Percentiles rank a stretch among this genome's conserved stretches.
Conservation (phyloP, 2,329 filamentous ascomycete genomes). For the Esteya vermicola region DNA sequence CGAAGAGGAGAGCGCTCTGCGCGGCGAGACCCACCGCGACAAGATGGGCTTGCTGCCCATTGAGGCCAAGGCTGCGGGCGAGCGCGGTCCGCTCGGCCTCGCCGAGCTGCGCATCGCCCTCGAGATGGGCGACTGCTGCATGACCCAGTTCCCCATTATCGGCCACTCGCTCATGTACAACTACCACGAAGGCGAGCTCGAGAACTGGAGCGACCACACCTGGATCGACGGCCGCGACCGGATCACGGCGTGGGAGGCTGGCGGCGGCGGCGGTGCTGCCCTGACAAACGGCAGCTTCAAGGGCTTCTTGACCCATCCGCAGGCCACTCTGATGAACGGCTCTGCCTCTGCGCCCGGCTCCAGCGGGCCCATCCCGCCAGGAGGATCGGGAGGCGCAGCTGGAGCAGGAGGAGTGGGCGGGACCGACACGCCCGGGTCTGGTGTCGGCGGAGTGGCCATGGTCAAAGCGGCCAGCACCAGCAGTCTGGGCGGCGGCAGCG, state of each 20-base stretch:
- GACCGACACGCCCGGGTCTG: no score
- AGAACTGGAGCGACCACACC: conserved; percentile 48
- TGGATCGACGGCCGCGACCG: conserved; percentile 27
- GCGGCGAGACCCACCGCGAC: conserved; percentile 62
- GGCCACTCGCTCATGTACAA: conserved; percentile 54
- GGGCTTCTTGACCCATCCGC: no score
- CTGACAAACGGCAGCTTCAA: no score
- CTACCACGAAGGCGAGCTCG: conserved; percentile 64
- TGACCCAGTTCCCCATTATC: conserved; percentile 66
- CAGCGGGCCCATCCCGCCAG: no score
- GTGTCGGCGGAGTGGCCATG: no score
- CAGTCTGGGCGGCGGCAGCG: no score
- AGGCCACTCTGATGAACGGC: no score
- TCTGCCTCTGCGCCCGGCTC: no score
- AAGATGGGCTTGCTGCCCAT: conserved; percentile 66
- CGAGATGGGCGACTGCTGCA: conserved; percentile 59
- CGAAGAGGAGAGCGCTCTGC: conserved; percentile 59
- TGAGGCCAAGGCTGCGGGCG: conserved; percentile 62
- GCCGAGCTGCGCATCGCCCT: conserved; percentile 66
- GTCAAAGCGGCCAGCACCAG: no score
- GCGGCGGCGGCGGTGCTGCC: no score
- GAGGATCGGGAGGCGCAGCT: no score
- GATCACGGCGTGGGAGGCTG: not conserved
- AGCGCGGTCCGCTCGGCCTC: conserved; percentile 59
- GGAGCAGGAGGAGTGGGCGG: no score